phyloP scores from a whole-genome alignment of 352 stramenopile species.

The Globisporangium spiculum region DNA sequence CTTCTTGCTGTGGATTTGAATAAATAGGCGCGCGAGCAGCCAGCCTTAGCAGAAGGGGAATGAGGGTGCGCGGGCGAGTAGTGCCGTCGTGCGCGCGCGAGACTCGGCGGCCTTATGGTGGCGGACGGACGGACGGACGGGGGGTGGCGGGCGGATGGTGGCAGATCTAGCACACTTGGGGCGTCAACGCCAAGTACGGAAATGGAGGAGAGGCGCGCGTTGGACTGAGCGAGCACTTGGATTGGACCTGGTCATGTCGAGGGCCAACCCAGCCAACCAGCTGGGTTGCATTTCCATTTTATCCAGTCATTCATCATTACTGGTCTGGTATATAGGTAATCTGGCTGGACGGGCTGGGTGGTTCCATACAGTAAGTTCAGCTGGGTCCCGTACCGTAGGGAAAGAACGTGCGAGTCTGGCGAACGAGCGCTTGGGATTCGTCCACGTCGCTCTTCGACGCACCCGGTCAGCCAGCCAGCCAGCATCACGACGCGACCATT shows the following conservation, averaged over 20 bases:
- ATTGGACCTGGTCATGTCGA: neutral
- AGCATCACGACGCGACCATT: neutral
- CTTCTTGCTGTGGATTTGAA: neutral
- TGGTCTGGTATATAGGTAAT: neutral
- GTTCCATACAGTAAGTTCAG: constrained; percentile 3
- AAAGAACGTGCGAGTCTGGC: constrained; percentile 9
- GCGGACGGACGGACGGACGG: neutral
- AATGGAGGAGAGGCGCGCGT: neutral
- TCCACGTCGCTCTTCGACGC: constrained; percentile 11
- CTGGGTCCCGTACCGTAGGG: constrained; percentile 1
- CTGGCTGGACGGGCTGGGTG: neutral
- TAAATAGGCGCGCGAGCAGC: constrained; percentile 5
- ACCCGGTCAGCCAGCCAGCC: neutral
- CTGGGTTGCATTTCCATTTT: constrained; percentile 9
- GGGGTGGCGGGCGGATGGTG: neutral
- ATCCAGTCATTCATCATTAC: constrained; percentile 12
- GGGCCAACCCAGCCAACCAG: neutral
- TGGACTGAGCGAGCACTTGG: neutral
- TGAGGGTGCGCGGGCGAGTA: constrained; percentile 1
- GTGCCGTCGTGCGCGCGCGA: constrained; percentile 1
- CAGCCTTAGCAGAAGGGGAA: neutral
- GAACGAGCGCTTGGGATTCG: constrained; percentile 11
- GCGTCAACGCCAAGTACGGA: constrained; percentile 11
- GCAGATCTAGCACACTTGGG: neutral
- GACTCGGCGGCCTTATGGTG: constrained; percentile 9